Conservation (phyloP, 331 rosid genomes). For the Cydonia oblonga region DNA sequence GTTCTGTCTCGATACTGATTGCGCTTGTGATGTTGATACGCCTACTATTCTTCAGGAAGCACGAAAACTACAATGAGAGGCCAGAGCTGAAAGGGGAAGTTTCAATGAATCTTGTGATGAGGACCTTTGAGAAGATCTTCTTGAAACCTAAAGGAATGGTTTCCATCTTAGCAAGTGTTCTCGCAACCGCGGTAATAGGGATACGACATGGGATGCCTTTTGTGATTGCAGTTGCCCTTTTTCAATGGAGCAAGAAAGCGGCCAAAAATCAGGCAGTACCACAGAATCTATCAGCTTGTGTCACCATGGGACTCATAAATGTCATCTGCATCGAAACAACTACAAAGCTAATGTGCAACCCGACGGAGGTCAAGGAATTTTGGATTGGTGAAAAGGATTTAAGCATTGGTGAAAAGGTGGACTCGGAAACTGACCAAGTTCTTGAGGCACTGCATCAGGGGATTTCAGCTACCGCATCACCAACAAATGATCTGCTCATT, state of each 20-base stretch:
- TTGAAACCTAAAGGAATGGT: slow-evolving; percentile 32
- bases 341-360: slow-evolving; percentile 16
- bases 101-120: slow-evolving; percentile 21
- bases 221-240: slow-evolving; percentile 33
- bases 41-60: slow-evolving; percentile 15
- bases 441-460: slow-evolving; percentile 25
- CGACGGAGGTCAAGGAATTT: slow-evolving; percentile 24
- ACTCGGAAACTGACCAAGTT: neutral
- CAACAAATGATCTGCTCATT: slow-evolving; percentile 2
- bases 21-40: slow-evolving; percentile 36
- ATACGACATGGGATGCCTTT: slow-evolving; percentile 55
- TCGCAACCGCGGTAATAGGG: slow-evolving; percentile 22
- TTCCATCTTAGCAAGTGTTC: slow-evolving; percentile 24
- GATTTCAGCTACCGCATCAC: slow-evolving; percentile 12
- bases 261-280: slow-evolving; percentile 2
- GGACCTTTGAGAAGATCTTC: slow-evolving; percentile 18
- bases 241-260: slow-evolving; percentile 22
- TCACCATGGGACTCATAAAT: slow-evolving; percentile 48
- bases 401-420: neutral
- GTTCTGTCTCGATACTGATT: slow-evolving; percentile 25
- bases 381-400: slow-evolving; percentile 37
- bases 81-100: slow-evolving; percentile 53
- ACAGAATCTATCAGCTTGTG: slow-evolving; percentile 41
- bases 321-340: slow-evolving; percentile 41
- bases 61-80: slow-evolving; percentile 22